Base-by-base conservation (phyloP, 768 basidiomycete species). In the Serendipita sp. region DNA sequence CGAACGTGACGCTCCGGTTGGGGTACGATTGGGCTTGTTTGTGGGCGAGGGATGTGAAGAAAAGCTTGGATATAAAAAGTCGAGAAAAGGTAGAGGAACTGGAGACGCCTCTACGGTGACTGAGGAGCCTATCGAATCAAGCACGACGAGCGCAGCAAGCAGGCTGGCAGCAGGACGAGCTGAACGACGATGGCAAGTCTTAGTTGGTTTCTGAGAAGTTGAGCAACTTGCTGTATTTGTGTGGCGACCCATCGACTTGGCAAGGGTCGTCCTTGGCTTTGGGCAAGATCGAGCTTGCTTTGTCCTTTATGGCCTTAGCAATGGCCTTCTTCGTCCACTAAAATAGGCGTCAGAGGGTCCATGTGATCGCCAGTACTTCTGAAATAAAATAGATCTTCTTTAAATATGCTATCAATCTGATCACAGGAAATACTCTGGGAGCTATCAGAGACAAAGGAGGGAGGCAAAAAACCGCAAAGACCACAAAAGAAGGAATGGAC, bases 41-140 rank as follows among this genome's bases (percentile, higher is more conserved):
- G 24, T 60, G 8, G 16, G 24, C 30, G 56, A 60, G 18, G 35
- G 56, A 32, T 60, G 24, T 4, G 37, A n/a, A 30, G n/a, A 8
- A 38, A 60, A 60, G 16, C 28, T 28, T 28, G 56, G 56, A 37
- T 60, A 60, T 35, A 60, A 60, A 60, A 60, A 60, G 56, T 60
- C 56, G 28, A 60, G 56, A 34, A 60, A 60, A 8, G 56, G 56
- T 24, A 32, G 24, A 24, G 56, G 56, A 8, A 38, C 24, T 38
- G 56, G 30, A 30, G 56, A 34, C 10, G 56, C 48, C 8, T 32
- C n/a, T 32, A n/a, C 48, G 48, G 8, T 11, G 16, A 30, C 4
- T 60, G 56, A 30, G 8, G 56, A 32, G 56, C 28, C 28, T n/a
- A 60, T 24, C 28, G 56, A 18, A 18, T 51, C 56, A 30, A 60